These are phyloP conservation scores for Fusarium longipes DNA, from an alignment of 2,329 filamentous ascomycete species.

Conservation along the genomic window DNA sequence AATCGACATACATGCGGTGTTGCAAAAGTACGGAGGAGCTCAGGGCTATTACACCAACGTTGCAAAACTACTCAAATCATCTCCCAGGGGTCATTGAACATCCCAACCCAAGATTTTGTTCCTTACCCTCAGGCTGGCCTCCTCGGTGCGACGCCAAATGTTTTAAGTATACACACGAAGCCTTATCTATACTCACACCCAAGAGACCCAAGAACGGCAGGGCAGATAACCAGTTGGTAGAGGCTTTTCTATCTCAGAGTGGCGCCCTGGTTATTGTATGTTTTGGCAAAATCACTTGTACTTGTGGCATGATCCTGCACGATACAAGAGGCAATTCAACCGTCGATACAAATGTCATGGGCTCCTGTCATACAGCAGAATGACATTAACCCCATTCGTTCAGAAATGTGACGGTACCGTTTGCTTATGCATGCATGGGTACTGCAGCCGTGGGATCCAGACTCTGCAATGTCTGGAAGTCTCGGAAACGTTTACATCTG, in stretches of 20 bases:
- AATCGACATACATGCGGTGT: conserved; percentile 57
- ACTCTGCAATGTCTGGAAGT: background rate
- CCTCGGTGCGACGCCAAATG: background rate
- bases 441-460: conserved; percentile 23
- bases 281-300: background rate
- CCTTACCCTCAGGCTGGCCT: background rate
- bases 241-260: background rate
- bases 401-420: conserved; percentile 26
- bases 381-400: conserved; percentile 5
- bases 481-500: background rate
- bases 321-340: background rate
- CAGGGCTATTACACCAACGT: conserved; percentile 70
- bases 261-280: background rate
- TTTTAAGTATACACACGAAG: background rate
- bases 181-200: background rate
- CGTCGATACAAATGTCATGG: background rate
- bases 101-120: too few relatives aligned
- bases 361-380: conserved; percentile 16
- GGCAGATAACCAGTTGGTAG: background rate
- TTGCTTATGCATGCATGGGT: conserved; percentile 24
- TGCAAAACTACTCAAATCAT: conserved; percentile 66
- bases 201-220: background rate
- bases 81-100: conserved; percentile 41
- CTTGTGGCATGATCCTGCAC: background rate
- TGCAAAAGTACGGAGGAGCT: conserved; percentile 65